Conservation (phyloP, 352 stramenopile genomes). For the Pythium coloratum region DNA sequence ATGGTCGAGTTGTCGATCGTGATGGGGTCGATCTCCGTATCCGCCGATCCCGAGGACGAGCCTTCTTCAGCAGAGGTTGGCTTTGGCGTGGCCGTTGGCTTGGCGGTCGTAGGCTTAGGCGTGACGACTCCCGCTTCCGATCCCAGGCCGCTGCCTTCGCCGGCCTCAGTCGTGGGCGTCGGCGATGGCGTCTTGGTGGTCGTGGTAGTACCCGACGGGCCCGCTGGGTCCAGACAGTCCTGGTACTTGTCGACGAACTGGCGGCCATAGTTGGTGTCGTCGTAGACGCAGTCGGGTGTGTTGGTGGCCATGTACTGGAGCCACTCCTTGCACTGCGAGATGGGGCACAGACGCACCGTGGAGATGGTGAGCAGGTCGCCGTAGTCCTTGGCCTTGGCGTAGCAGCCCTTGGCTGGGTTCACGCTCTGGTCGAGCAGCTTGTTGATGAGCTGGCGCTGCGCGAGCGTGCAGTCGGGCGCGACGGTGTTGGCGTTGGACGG, state of each 20-base stretch:
- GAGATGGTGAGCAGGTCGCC: slow-evolving; percentile 50
- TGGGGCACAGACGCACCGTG: slow-evolving; percentile 53
- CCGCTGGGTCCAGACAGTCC: slow-evolving; percentile 36
- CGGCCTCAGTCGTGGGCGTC: slow-evolving; percentile 8
- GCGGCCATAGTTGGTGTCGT: slow-evolving; percentile 59
- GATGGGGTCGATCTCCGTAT: slow-evolving; percentile 18
- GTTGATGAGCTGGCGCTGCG: slow-evolving; percentile 54
- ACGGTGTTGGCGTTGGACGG: slow-evolving; percentile 18
- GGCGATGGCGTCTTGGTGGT: slow-evolving; percentile 11
- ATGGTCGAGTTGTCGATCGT: slow-evolving; percentile 6
- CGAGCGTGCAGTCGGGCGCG: slow-evolving; percentile 52
- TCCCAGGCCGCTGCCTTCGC: slow-evolving; percentile 13
- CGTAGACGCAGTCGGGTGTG: slow-evolving; percentile 59
- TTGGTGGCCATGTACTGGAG: slow-evolving; percentile 58
- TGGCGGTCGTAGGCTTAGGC: slow-evolving; percentile 12
- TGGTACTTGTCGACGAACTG: slow-evolving; percentile 45
- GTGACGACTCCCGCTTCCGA: slow-evolving; percentile 20
- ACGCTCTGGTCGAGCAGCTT: slow-evolving; percentile 56
- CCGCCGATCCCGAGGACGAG: slow-evolving; percentile 12
- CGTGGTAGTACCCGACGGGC: background rate
- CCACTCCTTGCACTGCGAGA: slow-evolving; percentile 51
- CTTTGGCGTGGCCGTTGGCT: background rate
- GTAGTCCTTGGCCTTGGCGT: slow-evolving; percentile 34
- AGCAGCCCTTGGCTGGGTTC: slow-evolving; percentile 59
- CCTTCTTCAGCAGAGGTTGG: background rate